Conservation (phyloP, 2,329 filamentous ascomycete species). For the Monilinia polystroma region DNA sequence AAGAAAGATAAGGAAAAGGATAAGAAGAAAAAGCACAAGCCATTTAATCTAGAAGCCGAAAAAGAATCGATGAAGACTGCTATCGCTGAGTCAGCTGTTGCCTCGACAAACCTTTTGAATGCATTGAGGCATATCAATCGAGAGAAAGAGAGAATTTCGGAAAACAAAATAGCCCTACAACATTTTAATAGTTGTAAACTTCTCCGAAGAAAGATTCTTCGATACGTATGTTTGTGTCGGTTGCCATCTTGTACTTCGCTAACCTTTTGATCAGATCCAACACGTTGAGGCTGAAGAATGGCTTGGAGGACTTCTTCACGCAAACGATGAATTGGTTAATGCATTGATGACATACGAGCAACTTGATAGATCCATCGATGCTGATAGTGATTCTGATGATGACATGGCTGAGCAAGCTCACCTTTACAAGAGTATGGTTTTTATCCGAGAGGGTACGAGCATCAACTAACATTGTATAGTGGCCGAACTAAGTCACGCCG, state of each 20-base stretch:
- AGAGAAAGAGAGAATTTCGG: slow-evolving; percentile 81
- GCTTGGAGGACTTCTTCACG: slow-evolving; percentile 85
- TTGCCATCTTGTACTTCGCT: not conserved
- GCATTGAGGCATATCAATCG: slow-evolving; percentile 87
- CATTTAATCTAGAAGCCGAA: slow-evolving; percentile 83
- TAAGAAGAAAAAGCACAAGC: slow-evolving; percentile 57
- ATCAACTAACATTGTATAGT: slow-evolving; percentile 29
- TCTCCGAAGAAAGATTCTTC: slow-evolving; percentile 77
- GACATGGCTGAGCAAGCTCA: slow-evolving; percentile 66
- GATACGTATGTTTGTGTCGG: slow-evolving; percentile 59
- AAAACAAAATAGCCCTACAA: slow-evolving; percentile 71
- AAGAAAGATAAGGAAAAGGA: slow-evolving; percentile 45
- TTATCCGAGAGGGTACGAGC: not conserved
- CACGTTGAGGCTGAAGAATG: slow-evolving; percentile 88
- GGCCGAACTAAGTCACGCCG: slow-evolving; percentile 32
- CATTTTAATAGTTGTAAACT: slow-evolving; percentile 85
- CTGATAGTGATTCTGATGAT: slow-evolving; percentile 69
- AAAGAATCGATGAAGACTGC: slow-evolving; percentile 81
- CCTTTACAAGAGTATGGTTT: slow-evolving; percentile 57
- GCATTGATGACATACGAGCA: slow-evolving; percentile 94
- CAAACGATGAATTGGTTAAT: slow-evolving; percentile 93
- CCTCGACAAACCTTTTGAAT: slow-evolving; percentile 88
- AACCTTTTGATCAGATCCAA: slow-evolving; percentile 61
- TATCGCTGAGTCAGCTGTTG: slow-evolving; percentile 87
- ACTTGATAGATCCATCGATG: slow-evolving; percentile 80